Percentiles rank a stretch among this genome's conserved stretches.
These are phyloP conservation scores for Tubosaeta brunneosetosa DNA, from an alignment of 768 basidiomycete genomes.

Conservation along the genomic window DNA sequence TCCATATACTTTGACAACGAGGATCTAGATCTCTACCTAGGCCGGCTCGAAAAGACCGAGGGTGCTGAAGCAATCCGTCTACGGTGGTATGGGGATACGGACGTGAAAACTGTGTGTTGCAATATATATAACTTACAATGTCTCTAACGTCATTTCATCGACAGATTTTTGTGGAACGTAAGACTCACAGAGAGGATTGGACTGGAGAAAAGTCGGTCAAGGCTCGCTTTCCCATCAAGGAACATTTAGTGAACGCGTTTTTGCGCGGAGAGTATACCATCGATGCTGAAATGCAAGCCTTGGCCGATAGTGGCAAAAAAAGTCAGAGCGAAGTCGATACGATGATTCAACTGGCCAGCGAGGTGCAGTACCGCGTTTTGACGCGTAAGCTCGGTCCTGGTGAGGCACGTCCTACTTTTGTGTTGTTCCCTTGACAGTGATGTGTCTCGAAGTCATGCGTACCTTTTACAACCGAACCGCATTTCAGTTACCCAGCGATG, in stretches of 20 bases:
- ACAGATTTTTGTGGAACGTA: constrained; percentile 84
- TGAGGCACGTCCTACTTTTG: constrained; percentile 30
- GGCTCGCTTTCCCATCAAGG: constrained; percentile 92
- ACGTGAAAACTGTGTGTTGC: constrained; percentile 64
- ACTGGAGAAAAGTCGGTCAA: constrained; percentile 99
- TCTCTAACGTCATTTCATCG: not conserved
- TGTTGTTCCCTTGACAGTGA: not conserved
- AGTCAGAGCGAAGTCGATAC: constrained; percentile 82
- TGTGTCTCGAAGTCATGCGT: constrained; percentile 64
- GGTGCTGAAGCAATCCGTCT: constrained; percentile 96
- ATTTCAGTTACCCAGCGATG: constrained; percentile 97
- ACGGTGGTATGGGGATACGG: constrained; percentile 93
- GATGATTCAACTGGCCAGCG: constrained; percentile 96
- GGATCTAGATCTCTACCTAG: constrained; percentile 92
- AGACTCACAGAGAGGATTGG: constrained; percentile 97
- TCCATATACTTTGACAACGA: constrained; percentile 98
- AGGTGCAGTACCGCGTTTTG: constrained; percentile 89
- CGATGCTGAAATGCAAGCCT: constrained; percentile 86
- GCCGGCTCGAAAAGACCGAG: constrained; percentile 96
- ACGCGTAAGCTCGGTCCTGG: constrained; percentile 81
- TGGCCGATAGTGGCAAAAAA: constrained; percentile 90
- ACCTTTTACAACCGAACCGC: constrained; percentile 99
- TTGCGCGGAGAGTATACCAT: constrained; percentile 86
- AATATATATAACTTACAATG: not conserved
- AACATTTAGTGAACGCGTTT: constrained; percentile 89